Evolutionary conservation across 2,329 filamentous ascomycete genomes (phyloP), one percentile per base, ranked within the genome.

Genomic region (Colletotrichum sidae): DNA sequence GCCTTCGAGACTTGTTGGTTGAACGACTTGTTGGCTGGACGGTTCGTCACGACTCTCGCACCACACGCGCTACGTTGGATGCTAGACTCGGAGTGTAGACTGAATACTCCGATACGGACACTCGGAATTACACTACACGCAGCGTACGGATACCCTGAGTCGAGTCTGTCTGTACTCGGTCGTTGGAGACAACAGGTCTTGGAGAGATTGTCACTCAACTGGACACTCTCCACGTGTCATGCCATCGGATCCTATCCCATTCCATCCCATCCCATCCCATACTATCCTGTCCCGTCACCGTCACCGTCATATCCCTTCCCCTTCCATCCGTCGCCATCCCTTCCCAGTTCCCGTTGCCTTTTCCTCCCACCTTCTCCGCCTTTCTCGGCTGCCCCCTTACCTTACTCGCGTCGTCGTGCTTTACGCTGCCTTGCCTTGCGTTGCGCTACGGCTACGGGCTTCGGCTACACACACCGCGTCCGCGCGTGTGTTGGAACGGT

Each of bases 211-310:
- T 10, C 44, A 17, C 15, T n/a, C 10, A 46, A 10, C 15, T n/a
- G 15, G 10, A 17, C 44, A 17, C 55, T 58, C 55, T 58, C 55
- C 55, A 58, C 55, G 55, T 58, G 55, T 51, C 55, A 51, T 58
- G 37, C 55, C 55, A 44, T 58, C 55, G 46, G 38, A 58, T 58
- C 55, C 37, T 44, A 17, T 50, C 47, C 45, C 45, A 47, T 49
- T 34, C 44, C 54, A 57, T 51, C 15, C 46, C 46, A 34, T 49
- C 49, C 49, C 39, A 51, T 58, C 41, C 33, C 41, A 38, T 55
- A 41, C 44, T 42, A 46, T 55, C 53, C 38, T 25, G 41, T 17
- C 50, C 50, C 37, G 17, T 53, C 50, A 25, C 25, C 25, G 25
- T 25, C 25, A 25, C 50, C 50, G 15, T 53, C 37, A 35, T 34